These are phyloP conservation scores for Boletus rubropictus DNA, from an alignment of 768 basidiomycete species.

Conservation along the genomic window DNA sequence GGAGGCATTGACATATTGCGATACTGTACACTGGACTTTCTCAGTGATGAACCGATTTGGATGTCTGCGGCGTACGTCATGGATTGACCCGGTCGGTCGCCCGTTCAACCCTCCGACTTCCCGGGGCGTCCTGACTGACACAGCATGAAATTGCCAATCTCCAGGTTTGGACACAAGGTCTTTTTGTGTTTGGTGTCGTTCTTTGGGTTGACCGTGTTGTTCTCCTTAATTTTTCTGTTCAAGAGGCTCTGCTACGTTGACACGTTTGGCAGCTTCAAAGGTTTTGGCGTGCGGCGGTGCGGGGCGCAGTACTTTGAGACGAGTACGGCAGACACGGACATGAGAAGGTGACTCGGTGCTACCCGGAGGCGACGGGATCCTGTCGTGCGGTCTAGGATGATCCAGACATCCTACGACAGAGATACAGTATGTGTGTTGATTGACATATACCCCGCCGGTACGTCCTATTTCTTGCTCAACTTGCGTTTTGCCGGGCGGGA, in stretches of 20 bases:
- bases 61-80: not conserved
- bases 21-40: not conserved
- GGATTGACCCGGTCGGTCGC: not conserved
- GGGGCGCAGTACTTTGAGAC: not conserved
- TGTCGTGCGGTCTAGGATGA: not conserved
- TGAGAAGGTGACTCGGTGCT: not conserved
- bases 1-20: not conserved
- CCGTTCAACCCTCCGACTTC: not conserved
- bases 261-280: constrained; percentile 4
- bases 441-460: too few species aligned
- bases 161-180: not conserved
- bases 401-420: too few species aligned
- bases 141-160: constrained; percentile 8
- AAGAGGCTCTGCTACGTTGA: not conserved
- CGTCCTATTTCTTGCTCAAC: too few species aligned
- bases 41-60: constrained; percentile 17
- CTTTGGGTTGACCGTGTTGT: constrained; percentile 6
- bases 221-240: not conserved
- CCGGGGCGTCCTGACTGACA: not conserved
- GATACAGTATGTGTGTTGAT: too few species aligned
- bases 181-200: not conserved
- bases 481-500: too few species aligned
- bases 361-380: not conserved
- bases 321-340: not conserved
- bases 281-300: not conserved